These are phyloP conservation scores for Moesziomyces sp. DNA, from an alignment of 1,284 basidiomycete genomes.

Conservation along the genomic window DNA sequence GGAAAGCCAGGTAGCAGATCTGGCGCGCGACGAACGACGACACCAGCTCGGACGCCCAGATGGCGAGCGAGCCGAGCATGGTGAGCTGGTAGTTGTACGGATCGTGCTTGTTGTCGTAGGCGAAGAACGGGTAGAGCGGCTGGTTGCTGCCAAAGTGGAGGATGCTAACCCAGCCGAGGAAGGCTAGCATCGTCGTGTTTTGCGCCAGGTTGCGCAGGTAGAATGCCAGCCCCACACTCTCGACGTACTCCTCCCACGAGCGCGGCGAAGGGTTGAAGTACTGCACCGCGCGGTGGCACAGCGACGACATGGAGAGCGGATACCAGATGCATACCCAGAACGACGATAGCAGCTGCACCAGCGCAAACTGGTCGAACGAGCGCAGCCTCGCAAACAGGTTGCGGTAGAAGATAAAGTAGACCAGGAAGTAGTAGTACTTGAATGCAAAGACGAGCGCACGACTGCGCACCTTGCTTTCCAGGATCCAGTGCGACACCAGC, in stretches of 20 bases:
- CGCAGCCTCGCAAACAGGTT: conserved; percentile 69
- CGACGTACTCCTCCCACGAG: conserved; percentile 71
- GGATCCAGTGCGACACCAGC: conserved; percentile 70
- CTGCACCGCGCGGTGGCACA: conserved; percentile 69
- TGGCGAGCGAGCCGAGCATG: conserved; percentile 71
- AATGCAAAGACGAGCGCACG: conserved; percentile 72
- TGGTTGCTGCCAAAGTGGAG: conserved; percentile 72
- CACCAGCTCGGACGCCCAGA: conserved; percentile 72
- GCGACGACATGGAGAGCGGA: conserved; percentile 71
- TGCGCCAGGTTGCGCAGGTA: conserved; percentile 73
- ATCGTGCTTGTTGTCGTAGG: conserved; percentile 71
- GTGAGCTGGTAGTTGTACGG: conserved; percentile 74
- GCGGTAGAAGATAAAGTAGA: conserved; percentile 69
- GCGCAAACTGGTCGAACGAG: conserved; percentile 69
- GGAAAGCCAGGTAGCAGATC: conserved; percentile 70
- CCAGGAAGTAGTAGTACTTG: conserved; percentile 69
- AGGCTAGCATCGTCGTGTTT: conserved; percentile 71
- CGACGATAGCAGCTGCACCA: conserved; percentile 72
- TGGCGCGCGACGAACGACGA: conserved; percentile 70
- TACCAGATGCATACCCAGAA: conserved; percentile 72
- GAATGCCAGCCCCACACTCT: conserved; percentile 70
- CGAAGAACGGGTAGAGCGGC: conserved; percentile 73
- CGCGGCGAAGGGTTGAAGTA: conserved; percentile 70
- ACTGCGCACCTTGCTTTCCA: conserved; percentile 71
- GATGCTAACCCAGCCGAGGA: conserved; percentile 70